Evolutionary conservation across 371 early-diverging fungal genomes (phyloP), one percentile per base, ranked within the genome.

Genomic region (Haplosporangium sp.): DNA sequence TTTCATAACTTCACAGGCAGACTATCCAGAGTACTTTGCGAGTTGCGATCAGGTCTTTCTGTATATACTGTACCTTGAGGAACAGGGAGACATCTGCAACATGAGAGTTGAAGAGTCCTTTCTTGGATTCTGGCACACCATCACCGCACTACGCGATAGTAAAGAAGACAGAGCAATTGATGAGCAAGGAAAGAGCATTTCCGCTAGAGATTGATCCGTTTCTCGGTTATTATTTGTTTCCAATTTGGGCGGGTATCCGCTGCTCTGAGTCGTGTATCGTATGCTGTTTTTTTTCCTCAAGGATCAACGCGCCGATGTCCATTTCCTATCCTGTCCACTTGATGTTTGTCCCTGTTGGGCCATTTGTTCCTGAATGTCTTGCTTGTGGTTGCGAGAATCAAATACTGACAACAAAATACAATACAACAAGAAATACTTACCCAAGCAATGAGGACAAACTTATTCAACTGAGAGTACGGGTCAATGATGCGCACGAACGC

Each of bases 381-480:
- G 12, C 47, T 48, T 42, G 16, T 29, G 1, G 36, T 37, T 50
- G n/a, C 29, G 6, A n/a, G 13, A 9, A 41, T 16, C 37, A 12
- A 6, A n/a, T 21, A 7, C 12, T 5, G 20, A 43, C 16, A 48
- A 47, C n/a, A 53, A 58, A 57, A 62, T 16, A n/a, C 18, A n/a
- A 43, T 8, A 69, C 36, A 47, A 38, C 13, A 38, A 41, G 40
- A 10, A 21, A 7, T 16, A 29, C 56, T 14, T 87, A 94, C 93
- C 96, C 96, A 98, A 18, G 90, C 93, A 68, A 98, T 91, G 70
- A 98, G 90, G 51, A 96, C 94, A 80, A 91, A 92, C 82, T 97
- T 98, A 56, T 93, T 89, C 37, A 98, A 86, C 47, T 88, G 88
- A 1, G 95, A 92, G 65, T 95, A 93, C 12, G 95, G 96, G 81